Percentiles rank a stretch among this genome's conserved stretches.
Conservation (phyloP, 352 stramenopile genomes). For the Bremia lactucae region DNA sequence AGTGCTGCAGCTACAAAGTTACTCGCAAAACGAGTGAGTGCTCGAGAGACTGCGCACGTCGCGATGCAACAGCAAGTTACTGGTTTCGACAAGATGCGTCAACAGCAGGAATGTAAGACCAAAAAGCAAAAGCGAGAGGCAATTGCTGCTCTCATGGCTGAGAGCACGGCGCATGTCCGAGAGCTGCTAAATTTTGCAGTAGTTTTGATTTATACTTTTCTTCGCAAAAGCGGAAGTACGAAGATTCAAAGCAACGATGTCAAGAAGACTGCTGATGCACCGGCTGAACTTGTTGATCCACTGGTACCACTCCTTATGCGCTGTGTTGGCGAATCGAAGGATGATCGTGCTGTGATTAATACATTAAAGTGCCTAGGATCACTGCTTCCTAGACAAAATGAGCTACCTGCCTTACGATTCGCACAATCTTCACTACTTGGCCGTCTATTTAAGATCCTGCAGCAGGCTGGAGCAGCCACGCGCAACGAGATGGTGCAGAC, state of each 20-base stretch:
- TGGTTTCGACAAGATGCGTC: constrained; percentile 56
- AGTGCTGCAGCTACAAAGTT: constrained; percentile 45
- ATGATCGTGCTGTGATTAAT: constrained; percentile 86
- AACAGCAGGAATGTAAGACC: constrained; percentile 25
- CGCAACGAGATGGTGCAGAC: constrained; percentile 93
- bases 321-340: constrained; percentile 85
- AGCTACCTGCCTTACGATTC: constrained; percentile 84
- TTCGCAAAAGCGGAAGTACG: constrained; percentile 25
- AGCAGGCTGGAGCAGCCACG: constrained; percentile 83
- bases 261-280: constrained; percentile 15
- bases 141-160: constrained; percentile 14
- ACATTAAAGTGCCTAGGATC: constrained; percentile 89
- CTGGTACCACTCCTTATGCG: constrained; percentile 88
- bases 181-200: constrained; percentile 82
- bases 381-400: constrained; percentile 68
- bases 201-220: constrained; percentile 67
- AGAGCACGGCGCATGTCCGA: constrained; percentile 54
- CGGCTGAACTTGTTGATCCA: constrained; percentile 79
- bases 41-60: constrained; percentile 42
- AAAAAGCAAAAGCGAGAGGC: constrained; percentile 39
- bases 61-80: constrained; percentile 63
- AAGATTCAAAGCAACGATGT: constrained; percentile 10
- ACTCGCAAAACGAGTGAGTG: constrained; percentile 44
- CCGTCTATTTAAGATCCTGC: constrained; percentile 88
- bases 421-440: constrained; percentile 76